phyloP scores from a whole-genome alignment of 2,329 filamentous ascomycete species.

The Cyphellophora europaea region DNA sequence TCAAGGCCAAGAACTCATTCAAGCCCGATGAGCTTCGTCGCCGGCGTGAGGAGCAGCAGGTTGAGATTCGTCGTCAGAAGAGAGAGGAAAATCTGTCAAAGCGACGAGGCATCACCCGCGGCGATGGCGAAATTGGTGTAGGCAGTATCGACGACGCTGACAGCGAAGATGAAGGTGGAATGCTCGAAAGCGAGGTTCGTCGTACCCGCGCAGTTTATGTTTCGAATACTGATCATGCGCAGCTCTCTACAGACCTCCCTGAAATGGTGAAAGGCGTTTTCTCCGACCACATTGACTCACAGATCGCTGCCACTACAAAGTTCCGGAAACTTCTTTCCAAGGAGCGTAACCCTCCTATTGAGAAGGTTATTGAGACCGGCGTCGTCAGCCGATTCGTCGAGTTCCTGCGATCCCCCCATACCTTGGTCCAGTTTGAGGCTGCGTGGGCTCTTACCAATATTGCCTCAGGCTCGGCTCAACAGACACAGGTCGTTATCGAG shows the following conservation, averaged over 20 bases:
- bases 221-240: conserved; percentile 10
- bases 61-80: conserved; percentile 98
- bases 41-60: conserved; percentile 97
- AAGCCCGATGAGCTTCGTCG: conserved; percentile 98
- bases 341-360: conserved; percentile 97
- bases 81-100: conserved; percentile 98
- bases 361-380: conserved; percentile 98
- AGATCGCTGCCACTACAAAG: conserved; percentile 96
- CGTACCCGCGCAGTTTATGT: conserved; percentile 7
- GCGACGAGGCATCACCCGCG: conserved; percentile 82
- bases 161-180: conserved; percentile 87
- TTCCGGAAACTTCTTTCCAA: conserved; percentile 97
- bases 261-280: conserved; percentile 98
- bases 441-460: conserved; percentile 99
- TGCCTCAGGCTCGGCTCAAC: conserved; percentile 88
- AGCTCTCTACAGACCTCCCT: conserved; percentile 97
- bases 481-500: conserved; percentile 98
- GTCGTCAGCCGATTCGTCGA: conserved; percentile 96
- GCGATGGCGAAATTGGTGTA: conserved; percentile 53
- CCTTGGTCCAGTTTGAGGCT: conserved; percentile 96
- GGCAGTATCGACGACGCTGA: conserved; percentile 73
- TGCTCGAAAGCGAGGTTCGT: conserved; percentile 91
- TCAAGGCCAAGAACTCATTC: conserved; percentile 99
- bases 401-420: conserved; percentile 95
- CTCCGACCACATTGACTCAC: conserved; percentile 94